A percentile compares a stretch with the other conserved stretches of the same genome.
These are phyloP conservation scores for Mucor racemosus DNA, from an alignment of 371 early-diverging fungal genomes.

Conservation along the genomic window DNA sequence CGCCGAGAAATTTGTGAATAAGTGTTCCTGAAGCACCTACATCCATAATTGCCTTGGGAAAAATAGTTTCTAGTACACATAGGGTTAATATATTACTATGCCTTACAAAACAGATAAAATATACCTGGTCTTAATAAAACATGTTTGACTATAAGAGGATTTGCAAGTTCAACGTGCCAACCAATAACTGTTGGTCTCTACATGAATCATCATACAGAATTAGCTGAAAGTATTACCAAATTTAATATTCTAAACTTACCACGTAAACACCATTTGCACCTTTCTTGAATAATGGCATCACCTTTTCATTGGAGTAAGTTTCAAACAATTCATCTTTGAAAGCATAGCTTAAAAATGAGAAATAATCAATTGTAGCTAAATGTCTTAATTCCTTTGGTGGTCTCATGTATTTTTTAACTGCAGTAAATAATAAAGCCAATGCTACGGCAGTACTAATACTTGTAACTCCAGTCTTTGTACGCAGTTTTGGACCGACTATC, in stretches of 20 bases:
- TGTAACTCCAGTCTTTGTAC: slow-evolving; percentile 6
- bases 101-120: background rate
- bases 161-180: slow-evolving; percentile 17
- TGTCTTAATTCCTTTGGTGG: slow-evolving; percentile 18
- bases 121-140: slow-evolving; percentile 18
- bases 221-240: no score
- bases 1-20: slow-evolving; percentile 22
- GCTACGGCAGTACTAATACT: slow-evolving; percentile 12
- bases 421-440: slow-evolving; percentile 9
- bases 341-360: slow-evolving; percentile 14
- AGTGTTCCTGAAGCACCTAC: slow-evolving; percentile 24
- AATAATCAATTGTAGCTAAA: slow-evolving; percentile 8
- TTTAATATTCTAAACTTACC: background rate
- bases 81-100: background rate
- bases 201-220: background rate
- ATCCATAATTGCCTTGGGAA: slow-evolving; percentile 24
- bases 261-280: slow-evolving; percentile 7
- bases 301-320: slow-evolving; percentile 9
- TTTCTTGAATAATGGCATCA: slow-evolving; percentile 13
- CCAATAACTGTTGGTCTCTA: slow-evolving; percentile 12
- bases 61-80: slow-evolving; percentile 9
- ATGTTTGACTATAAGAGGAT: slow-evolving; percentile 21
- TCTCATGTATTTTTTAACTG: slow-evolving; percentile 13
- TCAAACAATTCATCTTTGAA: slow-evolving; percentile 18
- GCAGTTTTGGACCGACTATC: background rate